Percentiles rank a stretch among this genome's conserved stretches.
Evolutionary conservation across 495 filamentous ascomycete species (phyloP).

Genomic region (Xanthoparmelia taractica): DNA sequence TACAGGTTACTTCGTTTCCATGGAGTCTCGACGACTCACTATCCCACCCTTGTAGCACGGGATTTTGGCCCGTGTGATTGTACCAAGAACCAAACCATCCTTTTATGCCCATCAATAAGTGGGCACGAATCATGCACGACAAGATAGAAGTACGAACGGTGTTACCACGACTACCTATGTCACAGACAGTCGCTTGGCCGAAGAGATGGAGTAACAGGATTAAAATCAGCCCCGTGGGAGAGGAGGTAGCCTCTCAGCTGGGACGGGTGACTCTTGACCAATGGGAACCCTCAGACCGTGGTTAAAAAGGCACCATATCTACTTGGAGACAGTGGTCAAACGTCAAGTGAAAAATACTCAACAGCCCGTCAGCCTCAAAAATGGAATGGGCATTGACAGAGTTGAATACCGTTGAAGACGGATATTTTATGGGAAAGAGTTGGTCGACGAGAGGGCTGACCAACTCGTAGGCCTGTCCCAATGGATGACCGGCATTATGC

Average conservation of each 20-base stretch:
- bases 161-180: neutral
- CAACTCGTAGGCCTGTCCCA: neutral
- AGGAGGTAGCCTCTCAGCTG: neutral
- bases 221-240: neutral
- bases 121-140: neutral
- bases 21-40: neutral
- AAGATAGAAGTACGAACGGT: neutral
- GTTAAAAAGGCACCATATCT: neutral
- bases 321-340: neutral
- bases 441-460: neutral
- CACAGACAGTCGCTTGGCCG: neutral
- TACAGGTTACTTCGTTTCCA: neutral
- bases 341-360: too few relatives aligned
- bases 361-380: neutral
- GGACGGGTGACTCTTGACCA: neutral
- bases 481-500: neutral
- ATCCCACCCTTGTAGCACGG: neutral
- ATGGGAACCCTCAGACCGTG: neutral
- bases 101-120: neutral
- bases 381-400: neutral
- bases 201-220: neutral
- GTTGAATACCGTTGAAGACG: neutral
- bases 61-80: neutral
- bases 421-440: neutral
- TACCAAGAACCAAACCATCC: neutral